A percentile compares a stretch with the other conserved stretches of the same genome.
phyloP scores from a whole-genome alignment of 257 asterid species.

The Nicotiana otophora region DNA sequence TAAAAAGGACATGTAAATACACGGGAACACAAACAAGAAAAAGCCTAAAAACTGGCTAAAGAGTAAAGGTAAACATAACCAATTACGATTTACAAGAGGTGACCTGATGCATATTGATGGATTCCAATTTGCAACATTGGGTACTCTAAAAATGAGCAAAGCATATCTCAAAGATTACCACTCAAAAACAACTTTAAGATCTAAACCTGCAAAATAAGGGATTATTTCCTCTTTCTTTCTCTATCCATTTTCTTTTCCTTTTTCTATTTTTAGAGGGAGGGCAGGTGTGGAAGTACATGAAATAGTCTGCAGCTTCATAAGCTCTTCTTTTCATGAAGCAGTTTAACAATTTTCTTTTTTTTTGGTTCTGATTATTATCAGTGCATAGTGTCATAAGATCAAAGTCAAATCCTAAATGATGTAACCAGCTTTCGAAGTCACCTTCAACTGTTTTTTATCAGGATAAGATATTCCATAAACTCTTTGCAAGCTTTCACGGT shows the following conservation, averaged over 20 bases:
- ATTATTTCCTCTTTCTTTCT: not conserved
- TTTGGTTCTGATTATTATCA: not conserved
- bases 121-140: not conserved
- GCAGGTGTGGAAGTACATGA: not conserved
- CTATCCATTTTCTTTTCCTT: not conserved
- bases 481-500: conserved; percentile 98
- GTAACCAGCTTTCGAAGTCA: conserved; percentile 19
- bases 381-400: not conserved
- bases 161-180: not conserved
- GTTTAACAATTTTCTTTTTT: not conserved
- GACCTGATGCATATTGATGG: not conserved
- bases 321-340: not conserved
- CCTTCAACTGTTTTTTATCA: conserved; percentile 91
- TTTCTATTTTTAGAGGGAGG: not conserved
- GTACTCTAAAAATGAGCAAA: not conserved
- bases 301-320: not conserved
- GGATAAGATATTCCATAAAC: conserved; percentile 95
- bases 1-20: not conserved
- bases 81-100: not conserved
- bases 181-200: not conserved
- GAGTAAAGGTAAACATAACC: not conserved
- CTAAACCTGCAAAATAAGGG: not conserved
- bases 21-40: not conserved
- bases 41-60: not conserved
- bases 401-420: not conserved